Evolutionary conservation across 2,329 filamentous ascomycete genomes (phyloP).

Genomic region (Fusarium palustre): DNA sequence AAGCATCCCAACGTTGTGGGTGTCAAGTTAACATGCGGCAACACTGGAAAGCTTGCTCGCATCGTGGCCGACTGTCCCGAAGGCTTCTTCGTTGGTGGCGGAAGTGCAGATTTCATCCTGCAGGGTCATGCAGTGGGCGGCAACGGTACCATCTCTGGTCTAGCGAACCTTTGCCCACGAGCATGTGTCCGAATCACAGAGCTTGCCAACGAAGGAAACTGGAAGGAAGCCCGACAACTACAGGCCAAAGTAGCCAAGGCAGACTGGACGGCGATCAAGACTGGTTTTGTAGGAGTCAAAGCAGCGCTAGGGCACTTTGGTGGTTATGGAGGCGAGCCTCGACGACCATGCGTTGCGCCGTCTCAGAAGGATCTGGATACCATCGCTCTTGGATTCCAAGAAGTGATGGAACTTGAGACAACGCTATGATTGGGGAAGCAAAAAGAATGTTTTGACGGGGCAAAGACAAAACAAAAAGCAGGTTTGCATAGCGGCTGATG

Average conservation of each 20-base stretch:
- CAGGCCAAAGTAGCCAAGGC: constrained; percentile 58
- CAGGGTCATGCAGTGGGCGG: constrained; percentile 55
- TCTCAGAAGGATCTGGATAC: constrained; percentile 50
- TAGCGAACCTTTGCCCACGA: constrained; percentile 55
- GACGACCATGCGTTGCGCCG: constrained; percentile 55
- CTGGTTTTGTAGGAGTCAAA: constrained; percentile 63
- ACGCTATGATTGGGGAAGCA: constrained; percentile 31
- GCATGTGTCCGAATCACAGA: constrained; percentile 53
- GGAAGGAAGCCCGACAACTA: constrained; percentile 52
- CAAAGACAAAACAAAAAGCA: constrained; percentile 23
- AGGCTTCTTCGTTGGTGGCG: constrained; percentile 52
- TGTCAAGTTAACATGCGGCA: constrained; percentile 74
- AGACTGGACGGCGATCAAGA: constrained; percentile 61
- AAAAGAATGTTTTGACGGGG: constrained; percentile 22
- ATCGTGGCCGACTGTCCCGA: constrained; percentile 58
- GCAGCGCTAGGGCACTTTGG: constrained; percentile 57
- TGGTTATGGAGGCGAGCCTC: constrained; percentile 55
- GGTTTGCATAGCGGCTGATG: constrained; percentile 32
- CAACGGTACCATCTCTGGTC: constrained; percentile 56
- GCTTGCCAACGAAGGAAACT: constrained; percentile 50
- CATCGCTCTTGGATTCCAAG: constrained; percentile 54
- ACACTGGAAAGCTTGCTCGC: constrained; percentile 70
- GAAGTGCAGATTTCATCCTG: constrained; percentile 58
- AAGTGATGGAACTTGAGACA: constrained; percentile 50
- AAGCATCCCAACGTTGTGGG: constrained; percentile 70